A percentile compares a stretch with the other conserved stretches of the same genome.
Evolutionary conservation across 2,329 filamentous ascomycete genomes (phyloP).

Genomic region (Xylariaceae sp.): DNA sequence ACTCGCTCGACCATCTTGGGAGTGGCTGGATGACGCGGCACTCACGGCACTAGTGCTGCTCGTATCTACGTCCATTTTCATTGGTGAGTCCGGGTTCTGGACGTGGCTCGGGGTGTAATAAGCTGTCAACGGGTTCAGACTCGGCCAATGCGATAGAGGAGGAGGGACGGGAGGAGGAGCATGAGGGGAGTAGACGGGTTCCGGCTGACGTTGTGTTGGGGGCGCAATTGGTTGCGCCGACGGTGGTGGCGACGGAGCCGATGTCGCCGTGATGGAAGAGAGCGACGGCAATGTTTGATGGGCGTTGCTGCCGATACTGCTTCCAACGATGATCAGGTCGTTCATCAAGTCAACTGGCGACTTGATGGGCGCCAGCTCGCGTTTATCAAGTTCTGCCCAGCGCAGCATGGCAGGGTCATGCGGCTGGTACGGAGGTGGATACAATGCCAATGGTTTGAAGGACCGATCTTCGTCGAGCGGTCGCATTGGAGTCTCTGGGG

Average conservation of each 20-base stretch:
- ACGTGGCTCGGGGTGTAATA: slow-evolving; percentile 44
- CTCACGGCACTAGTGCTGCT: slow-evolving; percentile 38
- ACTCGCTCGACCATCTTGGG: slow-evolving; percentile 40
- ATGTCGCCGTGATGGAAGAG: slow-evolving; percentile 36
- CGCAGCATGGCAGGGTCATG: slow-evolving; percentile 33
- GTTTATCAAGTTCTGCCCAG: slow-evolving; percentile 34
- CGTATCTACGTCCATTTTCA: slow-evolving; percentile 45
- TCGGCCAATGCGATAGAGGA: slow-evolving; percentile 41
- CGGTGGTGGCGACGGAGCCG: slow-evolving; percentile 23
- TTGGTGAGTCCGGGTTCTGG: slow-evolving; percentile 41
- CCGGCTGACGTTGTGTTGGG: slow-evolving; percentile 23
- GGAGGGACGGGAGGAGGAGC: slow-evolving; percentile 25
- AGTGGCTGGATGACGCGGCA: slow-evolving; percentile 43
- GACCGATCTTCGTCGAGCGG: slow-evolving; percentile 28
- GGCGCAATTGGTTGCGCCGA: slow-evolving; percentile 13
- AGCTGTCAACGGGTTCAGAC: slow-evolving; percentile 44
- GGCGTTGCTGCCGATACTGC: slow-evolving; percentile 13
- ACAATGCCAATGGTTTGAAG: slow-evolving; percentile 32
- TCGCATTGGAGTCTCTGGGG: slow-evolving; percentile 14
- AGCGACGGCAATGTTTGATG: slow-evolving; percentile 38
- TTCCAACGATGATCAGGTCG: slow-evolving; percentile 12
- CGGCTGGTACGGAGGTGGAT: slow-evolving; percentile 36
- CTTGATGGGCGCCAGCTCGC: slow-evolving; percentile 43
- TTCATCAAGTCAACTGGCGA: slow-evolving; percentile 26
- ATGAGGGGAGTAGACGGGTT: slow-evolving; percentile 27